phyloP scores from a whole-genome alignment of 345 rosid species.

The Ceriops tagal region DNA sequence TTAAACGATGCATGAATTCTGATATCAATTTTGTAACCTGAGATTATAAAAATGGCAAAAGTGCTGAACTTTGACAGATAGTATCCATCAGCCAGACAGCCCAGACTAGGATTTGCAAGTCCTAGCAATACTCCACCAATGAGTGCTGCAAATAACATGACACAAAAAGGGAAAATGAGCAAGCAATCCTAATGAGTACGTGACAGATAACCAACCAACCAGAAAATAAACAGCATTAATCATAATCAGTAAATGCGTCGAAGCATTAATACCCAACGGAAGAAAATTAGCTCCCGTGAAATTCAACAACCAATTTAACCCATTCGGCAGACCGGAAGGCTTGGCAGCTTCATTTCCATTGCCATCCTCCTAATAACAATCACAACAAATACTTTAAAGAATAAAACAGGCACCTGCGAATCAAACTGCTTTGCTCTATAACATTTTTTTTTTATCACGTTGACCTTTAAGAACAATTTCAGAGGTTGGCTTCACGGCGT shows the following conservation, averaged over 20 bases:
- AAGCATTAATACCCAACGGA: conserved; percentile 53
- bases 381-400: background rate
- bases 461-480: background rate
- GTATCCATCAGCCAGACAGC: conserved; percentile 77
- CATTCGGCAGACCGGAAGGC: conserved; percentile 20
- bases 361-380: conserved; percentile 33
- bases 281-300: conserved; percentile 65
- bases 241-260: background rate
- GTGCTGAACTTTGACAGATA: conserved; percentile 72
- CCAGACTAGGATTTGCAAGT: conserved; percentile 77
- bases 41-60: conserved; percentile 67
- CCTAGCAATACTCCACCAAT: conserved; percentile 73
- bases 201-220: background rate
- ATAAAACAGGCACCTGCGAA: background rate
- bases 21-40: conserved; percentile 45
- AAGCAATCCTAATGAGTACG: background rate
- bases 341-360: conserved; percentile 26
- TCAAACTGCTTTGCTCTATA: background rate
- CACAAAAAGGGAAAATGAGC: background rate
- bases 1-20: background rate
- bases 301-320: conserved; percentile 33
- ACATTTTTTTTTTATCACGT: no score
- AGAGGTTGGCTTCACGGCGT: no score
- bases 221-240: background rate
- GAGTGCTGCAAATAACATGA: conserved; percentile 51